Evolutionary conservation across 108 stramenopile species (phyloP), one percentile per base, ranked within the genome.

Genomic region (Skeletonema grethae): DNA sequence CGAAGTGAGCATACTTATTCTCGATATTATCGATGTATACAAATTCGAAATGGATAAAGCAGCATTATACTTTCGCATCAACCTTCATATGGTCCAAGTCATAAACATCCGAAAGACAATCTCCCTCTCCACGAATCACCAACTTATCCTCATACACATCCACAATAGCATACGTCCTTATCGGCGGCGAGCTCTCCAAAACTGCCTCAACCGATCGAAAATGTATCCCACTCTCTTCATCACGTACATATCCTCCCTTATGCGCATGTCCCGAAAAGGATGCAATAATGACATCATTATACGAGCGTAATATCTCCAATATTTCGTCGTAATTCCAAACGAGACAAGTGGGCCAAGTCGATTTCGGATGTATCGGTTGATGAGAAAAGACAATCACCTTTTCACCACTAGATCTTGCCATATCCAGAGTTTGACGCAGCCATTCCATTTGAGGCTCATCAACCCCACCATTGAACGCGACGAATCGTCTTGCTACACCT

Each of bases 201-300:
- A 79, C 87, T 0, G 94, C 94, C 64, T 89, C 87, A 45, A 92
- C 41, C 5, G 92, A 87, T 28, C 91, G 84, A 82, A 91, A 92
- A 70, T 95, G 94, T 55, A 95, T 92, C 9, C 91, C 91, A 68
- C 85, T 87, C 7, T 69, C 61, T 12, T 82, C 81, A 75, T 90
- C 89, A 39, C 86, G 84, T 1, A 76, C 57, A 67, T 95, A 95
- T 13, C 91, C 91, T n/a, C 90, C 88, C 65, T 83, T 87, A 79
- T 95, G 94, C 0, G 91, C 91, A 70, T 95, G 94, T 38, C 91
- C 94, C 0, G 88, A 73, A 57, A 92, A 88, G 8, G 82, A 84
- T n/a, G 86, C 86, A 28, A 88, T 70, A 3, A 95, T 85, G 15
- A 87, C 77, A 77, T 91, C 88, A 6, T 57, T 62, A 36, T 80